A percentile compares a stretch with the other conserved stretches of the same genome.
Conservation (phyloP, 176 grass and related monocot species). For the Dactylis glomerata region DNA sequence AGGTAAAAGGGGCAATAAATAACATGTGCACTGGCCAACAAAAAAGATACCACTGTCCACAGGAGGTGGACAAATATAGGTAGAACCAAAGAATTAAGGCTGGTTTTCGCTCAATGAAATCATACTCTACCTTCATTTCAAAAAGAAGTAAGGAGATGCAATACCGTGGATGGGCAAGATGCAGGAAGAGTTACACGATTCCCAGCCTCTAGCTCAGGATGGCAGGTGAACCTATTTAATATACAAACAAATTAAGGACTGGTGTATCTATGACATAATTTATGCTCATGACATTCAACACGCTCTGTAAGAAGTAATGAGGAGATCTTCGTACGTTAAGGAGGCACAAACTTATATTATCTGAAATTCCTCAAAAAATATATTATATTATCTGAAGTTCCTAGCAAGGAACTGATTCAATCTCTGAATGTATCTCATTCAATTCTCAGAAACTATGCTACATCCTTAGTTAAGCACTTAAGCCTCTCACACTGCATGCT, state of each 20-base stretch:
- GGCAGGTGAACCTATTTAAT: conserved; percentile 50
- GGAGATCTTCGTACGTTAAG: background rate
- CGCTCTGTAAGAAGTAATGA: background rate
- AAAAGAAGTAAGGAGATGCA: conserved; percentile 3
- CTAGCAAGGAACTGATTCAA: background rate
- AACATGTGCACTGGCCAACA: background rate
- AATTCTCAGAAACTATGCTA: background rate
- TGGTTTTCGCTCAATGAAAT: background rate
- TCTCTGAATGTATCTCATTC: background rate
- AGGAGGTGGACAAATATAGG: background rate
- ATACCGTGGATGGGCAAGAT: conserved; percentile 70
- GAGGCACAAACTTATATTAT: background rate
- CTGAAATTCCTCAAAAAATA: background rate
- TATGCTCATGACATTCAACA: conserved; percentile 1
- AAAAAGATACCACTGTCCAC: conserved; percentile 6
- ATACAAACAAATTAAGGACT: background rate
- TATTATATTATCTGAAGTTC: background rate
- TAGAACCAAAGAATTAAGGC: background rate
- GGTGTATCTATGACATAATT: background rate
- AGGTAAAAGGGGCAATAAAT: background rate
- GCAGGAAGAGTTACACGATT: conserved; percentile 74
- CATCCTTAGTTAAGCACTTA: background rate
- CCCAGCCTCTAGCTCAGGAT: conserved; percentile 88
- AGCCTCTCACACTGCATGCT: background rate
- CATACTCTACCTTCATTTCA: background rate